These are phyloP conservation scores for Candida xyloterini DNA, from an alignment of 805 yeast species.

Conservation along the genomic window DNA sequence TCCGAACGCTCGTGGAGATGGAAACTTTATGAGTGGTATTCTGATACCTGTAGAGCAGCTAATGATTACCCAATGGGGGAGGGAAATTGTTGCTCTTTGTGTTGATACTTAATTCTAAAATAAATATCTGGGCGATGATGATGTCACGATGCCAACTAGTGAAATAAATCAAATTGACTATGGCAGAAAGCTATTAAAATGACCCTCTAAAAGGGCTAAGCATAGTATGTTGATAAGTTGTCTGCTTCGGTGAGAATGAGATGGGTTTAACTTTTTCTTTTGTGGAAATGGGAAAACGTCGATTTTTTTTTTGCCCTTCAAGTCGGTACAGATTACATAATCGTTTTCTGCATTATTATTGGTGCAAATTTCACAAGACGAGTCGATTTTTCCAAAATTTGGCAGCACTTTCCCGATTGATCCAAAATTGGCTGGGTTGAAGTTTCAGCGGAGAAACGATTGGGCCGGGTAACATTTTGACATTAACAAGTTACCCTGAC, in stretches of 20 bases:
- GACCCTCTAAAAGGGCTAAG: conserved; percentile 9
- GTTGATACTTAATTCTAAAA: conserved; percentile 1
- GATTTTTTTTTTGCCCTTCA: conserved; percentile 17
- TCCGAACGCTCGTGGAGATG: not conserved
- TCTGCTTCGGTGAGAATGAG: conserved; percentile 14
- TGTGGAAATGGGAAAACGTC: conserved; percentile 22
- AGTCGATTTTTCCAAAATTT: conserved; percentile 9
- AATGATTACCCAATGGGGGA: conserved; percentile 5
- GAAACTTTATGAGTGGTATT: not conserved
- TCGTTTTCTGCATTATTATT: conserved; percentile 2
- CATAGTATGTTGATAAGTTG: conserved; percentile 11
- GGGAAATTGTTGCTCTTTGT: conserved; percentile 11
- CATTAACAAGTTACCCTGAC: not conserved
- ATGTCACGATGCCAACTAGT: conserved; percentile 3
- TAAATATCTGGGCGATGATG: conserved; percentile 2
- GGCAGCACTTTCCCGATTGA: conserved; percentile 12
- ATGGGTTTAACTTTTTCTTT: conserved; percentile 17
- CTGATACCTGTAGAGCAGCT: not conserved
- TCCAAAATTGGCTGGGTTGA: conserved; percentile 2
- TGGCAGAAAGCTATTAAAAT: conserved; percentile 1
- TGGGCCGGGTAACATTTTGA: conserved; percentile 5
- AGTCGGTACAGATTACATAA: conserved; percentile 7
- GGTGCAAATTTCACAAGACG: not conserved
- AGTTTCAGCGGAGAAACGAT: not conserved
- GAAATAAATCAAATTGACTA: conserved; percentile 5